phyloP scores from a whole-genome alignment of 176 grass and related monocot genomes.

The Oryza brachyantha region DNA sequence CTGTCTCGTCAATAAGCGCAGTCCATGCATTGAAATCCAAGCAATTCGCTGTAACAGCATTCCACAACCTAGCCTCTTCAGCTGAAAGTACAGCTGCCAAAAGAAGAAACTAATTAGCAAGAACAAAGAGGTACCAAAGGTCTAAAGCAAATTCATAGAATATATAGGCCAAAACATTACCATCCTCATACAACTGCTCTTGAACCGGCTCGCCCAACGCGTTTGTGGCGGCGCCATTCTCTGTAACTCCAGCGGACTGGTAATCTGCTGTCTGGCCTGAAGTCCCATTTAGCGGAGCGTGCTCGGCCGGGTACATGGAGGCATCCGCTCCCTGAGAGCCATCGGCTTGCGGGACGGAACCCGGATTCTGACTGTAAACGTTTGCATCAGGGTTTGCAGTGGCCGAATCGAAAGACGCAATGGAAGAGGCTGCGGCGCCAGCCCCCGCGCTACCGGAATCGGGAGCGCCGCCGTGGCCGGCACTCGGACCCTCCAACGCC shows the following conservation, averaged over 20 bases:
- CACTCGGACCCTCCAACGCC: neutral
- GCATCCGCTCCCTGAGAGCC: constrained; percentile 15
- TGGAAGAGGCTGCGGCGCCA: constrained; percentile 17
- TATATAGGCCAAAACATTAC: constrained; percentile 28
- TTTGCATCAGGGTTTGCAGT: constrained; percentile 32
- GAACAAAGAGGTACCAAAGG: too few species aligned
- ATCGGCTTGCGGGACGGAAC: constrained; percentile 7
- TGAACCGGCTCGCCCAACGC: constrained; percentile 34
- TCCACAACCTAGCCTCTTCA: constrained; percentile 94
- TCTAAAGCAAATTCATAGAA: neutral
- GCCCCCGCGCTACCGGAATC: constrained; percentile 12
- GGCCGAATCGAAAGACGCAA: constrained; percentile 1
- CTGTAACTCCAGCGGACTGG: constrained; percentile 49
- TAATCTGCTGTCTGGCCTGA: constrained; percentile 42
- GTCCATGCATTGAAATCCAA: constrained; percentile 95
- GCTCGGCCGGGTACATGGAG: constrained; percentile 40
- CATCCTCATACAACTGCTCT: constrained; percentile 67
- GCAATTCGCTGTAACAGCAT: constrained; percentile 56
- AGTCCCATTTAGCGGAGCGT: constrained; percentile 53
- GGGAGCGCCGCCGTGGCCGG: neutral
- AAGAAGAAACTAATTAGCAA: neutral
- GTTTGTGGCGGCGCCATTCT: constrained; percentile 49
- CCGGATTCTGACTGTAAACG: constrained; percentile 11
- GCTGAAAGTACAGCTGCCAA: constrained; percentile 65
- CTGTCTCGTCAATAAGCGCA: constrained; percentile 87